Base-by-base conservation (phyloP, 2,329 filamentous ascomycete species). In the Phaeoacremonium minimum region DNA sequence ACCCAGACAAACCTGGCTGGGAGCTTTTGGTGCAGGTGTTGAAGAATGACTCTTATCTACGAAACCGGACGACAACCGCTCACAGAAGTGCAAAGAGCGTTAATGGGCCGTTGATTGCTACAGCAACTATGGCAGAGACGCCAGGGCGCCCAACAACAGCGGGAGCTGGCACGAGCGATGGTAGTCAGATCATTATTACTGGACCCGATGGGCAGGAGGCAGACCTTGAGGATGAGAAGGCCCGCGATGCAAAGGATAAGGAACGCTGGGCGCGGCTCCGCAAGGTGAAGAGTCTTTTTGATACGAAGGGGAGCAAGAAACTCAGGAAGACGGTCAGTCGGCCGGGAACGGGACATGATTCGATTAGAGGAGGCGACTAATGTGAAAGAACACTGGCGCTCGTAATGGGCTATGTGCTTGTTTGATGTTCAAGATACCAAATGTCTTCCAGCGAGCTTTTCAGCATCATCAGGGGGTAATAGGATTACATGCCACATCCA, bases 261-360 rank as follows among this genome's bases (percentile, higher is more conserved):
- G 80, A 85, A 58, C 71, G 83, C 45, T 87, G 83, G 83, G 75
- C 80, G n/a, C 73, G 80, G 46, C 60, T 88, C 44, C 73, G 80
- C 49, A 74, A 77, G 40, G 81, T 88, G 40, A 85, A 85, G 67
- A 85, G 81, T 51, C 60, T 85, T 32, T 80, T 88, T 50, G 80
- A 84, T 43, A 70, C 76, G 6, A 87, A 85, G 56, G 71, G 69
- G 2, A 64, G 68, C 7, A 78, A 68, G 53, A 81, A 73, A 52
- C 56, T 70, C 35, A 63, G 60, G 37, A 60, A 60, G 22, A 58
- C 63, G 4, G 46, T 60, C 14, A 64, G 59, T 36, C 57, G 70
- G 26, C 67, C 71, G 2, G 66, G 60, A 4, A 69, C 64, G 7
- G 55, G 22, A n/a, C 22, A 26, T 26, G 9, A 9, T 26, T 9